Percentiles rank a stretch among this genome's conserved stretches.
Evolutionary conservation across 305 asterid species (phyloP).

Genomic region (Euphrasia arctica): DNA sequence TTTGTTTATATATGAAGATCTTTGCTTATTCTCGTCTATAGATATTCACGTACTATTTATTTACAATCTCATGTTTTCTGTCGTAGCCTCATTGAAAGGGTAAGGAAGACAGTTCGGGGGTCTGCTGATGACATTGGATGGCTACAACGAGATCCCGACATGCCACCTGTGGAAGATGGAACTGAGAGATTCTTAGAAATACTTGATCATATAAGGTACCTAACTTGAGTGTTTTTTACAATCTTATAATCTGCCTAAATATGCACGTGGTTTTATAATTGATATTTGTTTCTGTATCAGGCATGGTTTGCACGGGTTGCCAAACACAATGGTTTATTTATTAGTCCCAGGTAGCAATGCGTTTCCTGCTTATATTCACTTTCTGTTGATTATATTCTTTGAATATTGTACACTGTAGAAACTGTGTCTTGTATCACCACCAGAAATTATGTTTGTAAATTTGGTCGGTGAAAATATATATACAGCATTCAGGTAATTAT

Average conservation of each 20-base stretch:
- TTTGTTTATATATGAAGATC: slow-evolving; percentile 4
- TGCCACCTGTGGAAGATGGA: slow-evolving; percentile 93
- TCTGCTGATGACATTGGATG: slow-evolving; percentile 98
- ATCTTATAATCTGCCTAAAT: slow-evolving; percentile 15
- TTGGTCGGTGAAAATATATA: background rate
- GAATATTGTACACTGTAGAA: slow-evolving; percentile 4
- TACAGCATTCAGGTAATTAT: background rate
- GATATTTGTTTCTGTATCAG: slow-evolving; percentile 41
- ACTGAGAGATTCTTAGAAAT: slow-evolving; percentile 72
- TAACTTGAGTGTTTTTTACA: slow-evolving; percentile 6
- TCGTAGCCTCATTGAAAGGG: slow-evolving; percentile 74
- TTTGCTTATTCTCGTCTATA: slow-evolving; percentile 1
- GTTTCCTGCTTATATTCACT: slow-evolving; percentile 11
- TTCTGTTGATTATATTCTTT: slow-evolving; percentile 12
- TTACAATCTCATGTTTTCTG: slow-evolving; percentile 10
- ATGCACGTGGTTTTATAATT: slow-evolving; percentile 21
- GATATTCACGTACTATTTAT: background rate
- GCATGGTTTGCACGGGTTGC: slow-evolving; percentile 88
- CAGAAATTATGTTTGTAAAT: slow-evolving; percentile 2
- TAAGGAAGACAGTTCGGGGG: slow-evolving; percentile 87
- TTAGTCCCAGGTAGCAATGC: slow-evolving; percentile 83
- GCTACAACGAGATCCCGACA: slow-evolving; percentile 64
- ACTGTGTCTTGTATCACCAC: slow-evolving; percentile 1
- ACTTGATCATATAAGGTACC: slow-evolving; percentile 75
- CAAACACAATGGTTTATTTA: slow-evolving; percentile 83